phyloP scores from a whole-genome alignment of 345 rosid species.

The Sapria himalayana region DNA sequence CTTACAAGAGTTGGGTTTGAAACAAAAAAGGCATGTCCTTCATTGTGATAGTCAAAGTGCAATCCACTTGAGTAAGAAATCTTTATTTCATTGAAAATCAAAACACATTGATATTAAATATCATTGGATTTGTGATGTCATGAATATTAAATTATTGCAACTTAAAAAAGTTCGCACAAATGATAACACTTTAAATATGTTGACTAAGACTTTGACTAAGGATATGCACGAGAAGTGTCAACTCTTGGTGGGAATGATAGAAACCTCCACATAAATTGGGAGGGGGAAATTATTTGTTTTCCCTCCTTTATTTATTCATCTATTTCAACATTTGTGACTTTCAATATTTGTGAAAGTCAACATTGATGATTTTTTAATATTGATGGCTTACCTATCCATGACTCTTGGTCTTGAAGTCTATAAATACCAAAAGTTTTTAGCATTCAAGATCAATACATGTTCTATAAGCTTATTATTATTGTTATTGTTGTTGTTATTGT shows the following conservation, averaged over 20 bases:
- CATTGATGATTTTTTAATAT: too few species aligned
- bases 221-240: background rate
- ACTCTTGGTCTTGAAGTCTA: too few species aligned
- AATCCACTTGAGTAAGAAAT: background rate
- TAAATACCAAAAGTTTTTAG: too few species aligned
- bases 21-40: background rate
- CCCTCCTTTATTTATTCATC: too few species aligned
- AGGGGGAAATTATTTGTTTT: background rate
- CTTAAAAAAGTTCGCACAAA: background rate
- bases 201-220: background rate
- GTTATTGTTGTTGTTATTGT: too few species aligned
- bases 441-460: too few species aligned
- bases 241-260: background rate
- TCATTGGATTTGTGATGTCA: background rate
- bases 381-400: too few species aligned
- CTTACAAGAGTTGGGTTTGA: too few species aligned
- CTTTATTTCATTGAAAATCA: background rate
- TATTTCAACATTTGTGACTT: too few species aligned
- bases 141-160: background rate
- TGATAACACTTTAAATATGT: background rate
- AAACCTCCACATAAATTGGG: background rate
- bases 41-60: background rate
- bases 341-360: too few species aligned
- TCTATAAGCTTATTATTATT: too few species aligned
- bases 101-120: background rate